Evolutionary conservation across 2,329 filamentous ascomycete species (phyloP).

Genomic region (Calonectria multiphialidica): DNA sequence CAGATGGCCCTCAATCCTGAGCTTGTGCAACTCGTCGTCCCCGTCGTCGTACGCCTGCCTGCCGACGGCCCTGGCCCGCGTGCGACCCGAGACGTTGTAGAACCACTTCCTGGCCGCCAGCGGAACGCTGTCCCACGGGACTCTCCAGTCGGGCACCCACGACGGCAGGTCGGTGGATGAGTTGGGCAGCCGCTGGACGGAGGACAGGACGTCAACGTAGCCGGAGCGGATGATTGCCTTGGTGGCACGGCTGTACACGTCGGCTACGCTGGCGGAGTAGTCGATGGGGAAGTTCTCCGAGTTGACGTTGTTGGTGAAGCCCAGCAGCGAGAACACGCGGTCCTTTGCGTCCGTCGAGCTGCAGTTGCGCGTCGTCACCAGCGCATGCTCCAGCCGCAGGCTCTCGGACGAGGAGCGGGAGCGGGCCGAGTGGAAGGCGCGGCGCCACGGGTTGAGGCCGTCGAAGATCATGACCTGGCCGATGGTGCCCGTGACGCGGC

Average conservation of each 20-base stretch:
- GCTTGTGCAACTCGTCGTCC: constrained; percentile 8
- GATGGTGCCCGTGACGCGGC: constrained; percentile 1
- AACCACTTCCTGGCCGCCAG: constrained; percentile 12
- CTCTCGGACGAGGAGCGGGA: not conserved
- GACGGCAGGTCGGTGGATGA: constrained; percentile 3
- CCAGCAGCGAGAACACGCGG: constrained; percentile 3
- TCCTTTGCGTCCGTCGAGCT: constrained; percentile 16
- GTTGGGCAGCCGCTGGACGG: constrained; percentile 11
- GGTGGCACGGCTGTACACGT: constrained; percentile 15
- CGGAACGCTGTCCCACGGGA: constrained; percentile 10
- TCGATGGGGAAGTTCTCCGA: constrained; percentile 6
- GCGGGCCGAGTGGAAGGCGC: not conserved
- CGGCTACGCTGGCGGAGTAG: constrained; percentile 14
- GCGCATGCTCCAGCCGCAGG: constrained; percentile 5
- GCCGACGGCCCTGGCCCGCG: not conserved
- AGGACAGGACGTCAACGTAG: constrained; percentile 9
- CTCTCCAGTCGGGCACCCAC: constrained; percentile 12
- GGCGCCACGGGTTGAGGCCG: constrained; percentile 8
- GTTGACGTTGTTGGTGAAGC: constrained; percentile 11
- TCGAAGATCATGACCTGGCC: constrained; percentile 16
- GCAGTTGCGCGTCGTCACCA: constrained; percentile 16
- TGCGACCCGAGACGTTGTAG: not conserved
- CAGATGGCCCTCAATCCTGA: constrained; percentile 7
- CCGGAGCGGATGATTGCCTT: constrained; percentile 15
- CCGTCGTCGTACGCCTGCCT: not conserved